Conservation (phyloP, 2,329 filamentous ascomycete genomes). For the Graphilbum fragrans region DNA sequence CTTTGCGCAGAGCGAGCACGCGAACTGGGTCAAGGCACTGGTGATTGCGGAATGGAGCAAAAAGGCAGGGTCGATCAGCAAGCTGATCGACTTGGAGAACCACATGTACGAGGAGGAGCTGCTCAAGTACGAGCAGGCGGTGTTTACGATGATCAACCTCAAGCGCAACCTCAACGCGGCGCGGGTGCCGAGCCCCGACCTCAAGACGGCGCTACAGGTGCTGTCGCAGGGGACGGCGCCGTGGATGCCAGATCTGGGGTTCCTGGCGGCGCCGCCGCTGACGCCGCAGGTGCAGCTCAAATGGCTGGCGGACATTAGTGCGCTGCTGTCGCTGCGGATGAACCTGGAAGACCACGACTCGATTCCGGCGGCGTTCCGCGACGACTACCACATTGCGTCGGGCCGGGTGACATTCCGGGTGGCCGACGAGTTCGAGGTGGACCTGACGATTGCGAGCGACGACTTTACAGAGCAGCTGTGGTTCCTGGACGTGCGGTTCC, state of each 20-base stretch:
- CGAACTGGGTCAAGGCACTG: constrained; percentile 84
- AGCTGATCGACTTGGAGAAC: constrained; percentile 73
- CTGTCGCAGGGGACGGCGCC: constrained; percentile 65
- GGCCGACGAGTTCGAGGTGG: constrained; percentile 77
- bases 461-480: constrained; percentile 75
- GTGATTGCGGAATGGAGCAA: constrained; percentile 87
- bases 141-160: constrained; percentile 55
- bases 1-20: constrained; percentile 68
- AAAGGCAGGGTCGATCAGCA: constrained; percentile 66
- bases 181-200: constrained; percentile 77
- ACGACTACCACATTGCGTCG: constrained; percentile 66
- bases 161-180: constrained; percentile 62
- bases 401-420: constrained; percentile 88
- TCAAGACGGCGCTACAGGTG: constrained; percentile 79
- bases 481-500: constrained; percentile 84
- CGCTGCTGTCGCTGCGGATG: constrained; percentile 69
- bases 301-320: constrained; percentile 72
- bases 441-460: constrained; percentile 82
- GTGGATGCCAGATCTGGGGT: constrained; percentile 74
- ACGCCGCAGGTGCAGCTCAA: constrained; percentile 60
- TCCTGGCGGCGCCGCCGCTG: constrained; percentile 61
- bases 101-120: constrained; percentile 54
- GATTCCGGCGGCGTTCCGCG: constrained; percentile 59
- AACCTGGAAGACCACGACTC: constrained; percentile 71
- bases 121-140: constrained; percentile 43